Conservation (phyloP, 108 stramenopile species). For the Cylindrotheca fusiformis region DNA sequence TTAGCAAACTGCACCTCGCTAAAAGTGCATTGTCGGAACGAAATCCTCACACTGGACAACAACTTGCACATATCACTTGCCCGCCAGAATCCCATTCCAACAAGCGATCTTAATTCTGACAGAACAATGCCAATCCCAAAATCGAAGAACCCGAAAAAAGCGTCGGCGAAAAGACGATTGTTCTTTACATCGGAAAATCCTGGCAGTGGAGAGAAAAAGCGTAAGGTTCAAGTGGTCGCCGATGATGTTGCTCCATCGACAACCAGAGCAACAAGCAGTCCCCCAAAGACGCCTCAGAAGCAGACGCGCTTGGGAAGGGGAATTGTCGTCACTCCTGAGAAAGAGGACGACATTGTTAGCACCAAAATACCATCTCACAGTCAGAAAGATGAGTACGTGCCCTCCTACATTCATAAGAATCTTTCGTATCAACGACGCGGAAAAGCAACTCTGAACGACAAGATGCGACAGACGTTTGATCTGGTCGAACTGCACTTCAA, state of each 20-base stretch:
- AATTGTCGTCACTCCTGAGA: neutral
- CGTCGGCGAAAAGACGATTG: neutral
- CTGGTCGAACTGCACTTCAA: conserved; percentile 53
- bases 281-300: neutral
- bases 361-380: no score
- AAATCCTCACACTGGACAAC: no score
- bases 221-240: neutral
- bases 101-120: no score
- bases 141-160: neutral
- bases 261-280: neutral
- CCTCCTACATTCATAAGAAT: conserved; percentile 56
- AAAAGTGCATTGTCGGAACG: no score
- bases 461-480: conserved; percentile 35
- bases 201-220: neutral
- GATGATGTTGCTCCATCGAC: neutral
- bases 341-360: neutral
- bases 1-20: no score
- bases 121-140: neutral
- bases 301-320: neutral
- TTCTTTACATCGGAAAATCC: neutral
- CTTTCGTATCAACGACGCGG: conserved; percentile 55
- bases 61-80: no score
- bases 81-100: no score
- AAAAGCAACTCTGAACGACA: conserved; percentile 25
- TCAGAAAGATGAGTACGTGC: conserved; percentile 32